A percentile compares a stretch with the other conserved stretches of the same genome.
Conservation (phyloP, 2,329 filamentous ascomycete species). For the Colletotrichum filicis region DNA sequence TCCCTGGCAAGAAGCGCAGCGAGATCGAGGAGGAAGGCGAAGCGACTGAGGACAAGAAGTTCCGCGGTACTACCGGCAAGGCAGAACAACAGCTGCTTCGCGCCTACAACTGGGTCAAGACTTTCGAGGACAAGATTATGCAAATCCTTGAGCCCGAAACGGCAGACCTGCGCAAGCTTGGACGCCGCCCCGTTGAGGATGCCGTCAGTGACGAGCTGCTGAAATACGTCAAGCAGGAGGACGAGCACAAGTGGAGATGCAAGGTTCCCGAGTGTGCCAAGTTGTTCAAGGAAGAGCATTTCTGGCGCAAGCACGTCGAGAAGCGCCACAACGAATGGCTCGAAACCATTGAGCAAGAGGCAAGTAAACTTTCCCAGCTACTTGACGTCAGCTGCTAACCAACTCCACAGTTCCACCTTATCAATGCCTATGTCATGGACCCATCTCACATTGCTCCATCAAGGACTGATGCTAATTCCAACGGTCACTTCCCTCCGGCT, state of each 20-base stretch:
- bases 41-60: constrained; percentile 78
- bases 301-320: constrained; percentile 98
- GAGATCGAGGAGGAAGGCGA: constrained; percentile 72
- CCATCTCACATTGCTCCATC: constrained; percentile 95
- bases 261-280: constrained; percentile 97
- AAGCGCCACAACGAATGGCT: constrained; percentile 94
- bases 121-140: constrained; percentile 95
- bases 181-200: constrained; percentile 87
- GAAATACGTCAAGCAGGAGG: constrained; percentile 96
- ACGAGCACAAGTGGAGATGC: constrained; percentile 96
- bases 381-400: constrained; percentile 44
- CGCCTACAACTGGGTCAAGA: constrained; percentile 98
- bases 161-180: constrained; percentile 88
- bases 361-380: constrained; percentile 58
- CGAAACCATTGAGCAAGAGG: constrained; percentile 82
- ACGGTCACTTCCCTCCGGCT: constrained; percentile 90
- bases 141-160: constrained; percentile 92
- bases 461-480: constrained; percentile 92
- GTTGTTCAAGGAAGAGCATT: constrained; percentile 95
- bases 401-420: constrained; percentile 76
- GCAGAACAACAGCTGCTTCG: constrained; percentile 91
- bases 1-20: constrained; percentile 83
- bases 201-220: constrained; percentile 85
- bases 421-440: constrained; percentile 95
- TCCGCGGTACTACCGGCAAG: constrained; percentile 76